Evolutionary conservation across 768 basidiomycete species (phyloP).

Genomic region (Phaeotremella fagi): DNA sequence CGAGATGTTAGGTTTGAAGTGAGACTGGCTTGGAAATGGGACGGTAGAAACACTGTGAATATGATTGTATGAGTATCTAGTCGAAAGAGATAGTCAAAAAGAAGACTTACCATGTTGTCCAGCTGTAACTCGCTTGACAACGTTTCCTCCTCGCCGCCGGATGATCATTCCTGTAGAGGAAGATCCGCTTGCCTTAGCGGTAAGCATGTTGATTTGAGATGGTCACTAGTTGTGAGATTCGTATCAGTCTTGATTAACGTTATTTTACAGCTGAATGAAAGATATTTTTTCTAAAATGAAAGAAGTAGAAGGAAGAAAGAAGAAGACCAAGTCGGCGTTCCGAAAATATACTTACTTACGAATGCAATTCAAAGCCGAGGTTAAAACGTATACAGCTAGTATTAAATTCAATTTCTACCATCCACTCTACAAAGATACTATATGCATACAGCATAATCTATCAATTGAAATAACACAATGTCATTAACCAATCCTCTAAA

Average conservation of each 20-base stretch:
- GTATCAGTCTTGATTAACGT: no score
- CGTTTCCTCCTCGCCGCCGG: constrained; percentile 1
- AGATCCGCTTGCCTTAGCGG: background rate
- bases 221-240: no score
- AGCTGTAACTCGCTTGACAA: background rate
- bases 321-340: no score
- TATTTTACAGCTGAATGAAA: no score
- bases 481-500: constrained; percentile 39
- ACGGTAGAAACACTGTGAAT: background rate
- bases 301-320: no score
- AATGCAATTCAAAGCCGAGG: no score
- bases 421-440: background rate
- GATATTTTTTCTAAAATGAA: no score
- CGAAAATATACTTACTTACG: no score
- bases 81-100: background rate
- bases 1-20: background rate
- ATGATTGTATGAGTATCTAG: background rate
- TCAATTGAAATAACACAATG: no score
- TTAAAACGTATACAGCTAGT: no score
- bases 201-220: no score
- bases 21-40: background rate
- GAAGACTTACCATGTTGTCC: background rate
- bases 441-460: background rate
- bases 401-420: no score
- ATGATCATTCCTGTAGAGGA: background rate